These are phyloP conservation scores for Beauveria scarabaeidicola DNA, from an alignment of 2,329 filamentous ascomycete species.

Conservation along the genomic window DNA sequence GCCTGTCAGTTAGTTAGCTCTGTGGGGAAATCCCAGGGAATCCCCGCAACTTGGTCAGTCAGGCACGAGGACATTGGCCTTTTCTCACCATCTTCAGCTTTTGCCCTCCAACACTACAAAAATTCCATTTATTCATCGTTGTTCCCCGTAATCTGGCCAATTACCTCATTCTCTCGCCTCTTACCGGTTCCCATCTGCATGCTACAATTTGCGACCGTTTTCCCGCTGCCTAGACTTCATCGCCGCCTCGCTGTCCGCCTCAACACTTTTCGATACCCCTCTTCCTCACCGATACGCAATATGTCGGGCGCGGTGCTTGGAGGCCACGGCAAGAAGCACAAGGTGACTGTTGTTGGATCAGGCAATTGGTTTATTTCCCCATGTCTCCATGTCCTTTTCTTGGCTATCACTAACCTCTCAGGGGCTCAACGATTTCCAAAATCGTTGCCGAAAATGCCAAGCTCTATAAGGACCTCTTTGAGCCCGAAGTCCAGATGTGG, in stretches of 20 bases:
- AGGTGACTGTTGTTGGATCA: conserved; percentile 87
- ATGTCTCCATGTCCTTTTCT: background rate
- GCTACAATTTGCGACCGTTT: background rate
- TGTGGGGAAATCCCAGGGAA: background rate
- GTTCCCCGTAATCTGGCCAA: background rate
- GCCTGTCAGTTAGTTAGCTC: too few relatives aligned
- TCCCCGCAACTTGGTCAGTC: background rate
- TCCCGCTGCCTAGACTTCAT: conserved; percentile 1
- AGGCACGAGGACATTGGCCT: background rate
- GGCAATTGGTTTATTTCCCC: conserved; percentile 73
- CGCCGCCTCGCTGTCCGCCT: background rate
- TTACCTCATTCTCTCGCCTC: background rate
- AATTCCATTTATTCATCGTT: background rate
- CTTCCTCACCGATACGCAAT: conserved; percentile 16
- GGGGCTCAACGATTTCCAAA: conserved; percentile 96
- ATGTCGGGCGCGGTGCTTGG: conserved; percentile 28
- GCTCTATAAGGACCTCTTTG: conserved; percentile 70
- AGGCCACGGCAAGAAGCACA: conserved; percentile 65
- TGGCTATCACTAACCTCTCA: conserved; percentile 24
- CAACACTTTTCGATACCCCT: conserved; percentile 5
- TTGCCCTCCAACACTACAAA: background rate
- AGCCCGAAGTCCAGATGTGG: conserved; percentile 94
- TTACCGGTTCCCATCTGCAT: background rate
- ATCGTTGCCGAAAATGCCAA: conserved; percentile 89
- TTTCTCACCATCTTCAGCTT: background rate